Base-by-base conservation (phyloP, 176 grass and related monocot genomes). In the Saccharum officinarum region DNA sequence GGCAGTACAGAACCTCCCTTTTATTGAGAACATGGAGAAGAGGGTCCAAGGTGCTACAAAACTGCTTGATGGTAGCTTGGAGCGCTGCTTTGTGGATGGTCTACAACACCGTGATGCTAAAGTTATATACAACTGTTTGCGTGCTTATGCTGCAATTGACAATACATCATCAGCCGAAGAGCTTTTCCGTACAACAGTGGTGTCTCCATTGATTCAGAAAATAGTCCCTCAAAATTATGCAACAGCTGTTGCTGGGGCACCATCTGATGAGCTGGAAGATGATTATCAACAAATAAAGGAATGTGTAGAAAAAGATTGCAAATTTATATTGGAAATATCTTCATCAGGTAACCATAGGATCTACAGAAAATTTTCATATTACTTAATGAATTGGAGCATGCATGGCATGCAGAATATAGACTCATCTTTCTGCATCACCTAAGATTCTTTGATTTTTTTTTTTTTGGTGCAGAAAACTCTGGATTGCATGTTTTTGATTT, bases 1-100 rank as follows among this genome's bases (percentile, higher is more conserved):
- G 93, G 92, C 93, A 99, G 93, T 99, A 85, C 97, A 99, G 97
- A 96, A 99, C 82, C 93, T 99, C 70, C 97, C 97, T 63, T 99
- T 99, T 81, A 99, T 96, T 75, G 93, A 91, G 85, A 99, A 99
- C 93, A 92, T 99, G 93, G 97, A 99, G 84, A 99, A 99, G 86
- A 96, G 97, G 80, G 93, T 92, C 81, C 93, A 96, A 79, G 85
- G 88, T 69, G 90, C 93, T 66, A 94, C 88, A 69, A 89, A 87
- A 94, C 84, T 92, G 88, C 86, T 99, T 78, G 93, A 96, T 89
- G 85, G 88, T 78, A 96, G 90, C 76, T 88, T 99, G 63, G 92
- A 92, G 77, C 79, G 67, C 70, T 99, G 97, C 86, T 99, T 99
- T 69, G 83, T 95, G 37, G 92, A 94, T 88, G 94, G 91, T 23